These are phyloP conservation scores for Saccharomyces hybrid DNA, from an alignment of 1,139 yeast genomes.

Conservation along the genomic window DNA sequence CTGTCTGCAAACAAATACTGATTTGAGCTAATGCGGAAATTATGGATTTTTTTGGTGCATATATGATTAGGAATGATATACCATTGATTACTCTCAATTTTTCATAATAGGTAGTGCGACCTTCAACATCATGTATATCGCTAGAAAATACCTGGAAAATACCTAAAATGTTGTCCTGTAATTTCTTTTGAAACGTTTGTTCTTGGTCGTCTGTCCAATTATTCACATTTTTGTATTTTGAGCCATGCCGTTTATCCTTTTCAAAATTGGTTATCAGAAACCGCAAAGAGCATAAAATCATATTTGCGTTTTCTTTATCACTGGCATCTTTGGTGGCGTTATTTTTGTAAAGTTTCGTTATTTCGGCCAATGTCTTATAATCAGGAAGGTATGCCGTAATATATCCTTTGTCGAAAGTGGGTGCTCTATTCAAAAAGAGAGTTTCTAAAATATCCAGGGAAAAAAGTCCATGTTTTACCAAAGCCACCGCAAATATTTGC, in stretches of 20 bases:
- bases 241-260: conserved; percentile 25
- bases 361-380: conserved; percentile 30
- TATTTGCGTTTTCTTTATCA: conserved; percentile 21
- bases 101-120: conserved; percentile 63
- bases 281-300: conserved; percentile 26
- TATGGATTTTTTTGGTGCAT: conserved; percentile 51
- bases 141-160: conserved; percentile 75
- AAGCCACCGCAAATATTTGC: conserved; percentile 30
- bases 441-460: conserved; percentile 28
- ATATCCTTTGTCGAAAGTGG: conserved; percentile 25
- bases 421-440: conserved; percentile 24
- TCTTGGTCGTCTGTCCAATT: conserved; percentile 27
- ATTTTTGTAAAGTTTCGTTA: conserved; percentile 26
- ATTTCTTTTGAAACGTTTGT: conserved; percentile 28
- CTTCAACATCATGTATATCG: conserved; percentile 64
- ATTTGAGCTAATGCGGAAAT: conserved; percentile 82
- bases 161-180: conserved; percentile 62
- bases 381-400: conserved; percentile 28
- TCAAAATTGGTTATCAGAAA: conserved; percentile 28
- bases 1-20: conserved; percentile 77
- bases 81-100: conserved; percentile 70
- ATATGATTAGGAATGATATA: conserved; percentile 54
- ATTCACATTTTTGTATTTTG: conserved; percentile 19
- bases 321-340: conserved; percentile 11
- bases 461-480: conserved; percentile 29